Base-by-base conservation (phyloP, 495 filamentous ascomycete genomes). In the Clohesyomyces aquaticus region DNA sequence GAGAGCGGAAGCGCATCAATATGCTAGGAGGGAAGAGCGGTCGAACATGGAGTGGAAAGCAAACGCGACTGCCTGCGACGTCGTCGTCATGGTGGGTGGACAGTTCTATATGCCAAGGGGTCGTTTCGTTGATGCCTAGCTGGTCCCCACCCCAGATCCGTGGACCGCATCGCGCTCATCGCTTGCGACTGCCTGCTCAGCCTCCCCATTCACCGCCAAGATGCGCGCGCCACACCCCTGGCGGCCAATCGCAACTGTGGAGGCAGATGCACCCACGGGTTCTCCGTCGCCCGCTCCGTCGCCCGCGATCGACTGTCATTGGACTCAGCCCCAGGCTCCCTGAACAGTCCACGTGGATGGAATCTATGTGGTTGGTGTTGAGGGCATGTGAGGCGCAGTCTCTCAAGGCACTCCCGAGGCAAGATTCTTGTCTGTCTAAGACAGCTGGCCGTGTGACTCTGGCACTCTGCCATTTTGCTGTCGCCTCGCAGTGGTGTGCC, bases 101-200 rank as follows among this genome's bases (percentile, higher is more conserved):
- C 18, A 23, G 59, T 63, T 16, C 51, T 56, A 32, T 64, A 64
- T 57, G 46, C 16, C 52, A 14, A 22, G 49, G 53, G 61, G 52
- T 64, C 61, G 57, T 55, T 64, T 64, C 50, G 52, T 52, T 2
- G 52, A 3, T 64, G 61, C 61, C 61, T 64, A 52, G 58, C 3
- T 27, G 12, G 38, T n/a, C 21, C 18, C 72, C 72, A 71, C 56
- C 67, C 73, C 73, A 69, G 73, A 75, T 71, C 71, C 67, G 23
- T 69, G 61, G 16, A 70, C 69, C 66, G 63, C 72, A 43, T 70
- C 16, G 63, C 59, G 65, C 49, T 66, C 69, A 53, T 67, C 65
- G 61, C 65, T 68, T 38, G 32, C 32, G 32, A 38, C 32, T 14
- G 32, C 32, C 32, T 38, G 32, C 32, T 38, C 32, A 38, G 32